phyloP scores from a whole-genome alignment of 331 rosid species.

The Malus hybrid region DNA sequence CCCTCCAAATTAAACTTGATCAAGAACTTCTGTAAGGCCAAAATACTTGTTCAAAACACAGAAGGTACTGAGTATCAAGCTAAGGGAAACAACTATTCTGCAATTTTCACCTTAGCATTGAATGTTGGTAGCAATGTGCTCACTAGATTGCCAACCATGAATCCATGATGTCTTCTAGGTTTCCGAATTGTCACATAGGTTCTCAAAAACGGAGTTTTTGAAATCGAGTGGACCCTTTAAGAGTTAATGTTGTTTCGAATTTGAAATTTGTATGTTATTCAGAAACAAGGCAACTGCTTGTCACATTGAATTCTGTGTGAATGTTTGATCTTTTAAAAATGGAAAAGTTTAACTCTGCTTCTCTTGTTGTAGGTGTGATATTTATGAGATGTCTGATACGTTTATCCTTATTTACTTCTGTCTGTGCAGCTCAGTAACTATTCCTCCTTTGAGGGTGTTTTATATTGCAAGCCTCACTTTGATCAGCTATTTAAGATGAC shows the following conservation, averaged over 20 bases:
- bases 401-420: conserved; percentile 2
- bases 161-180: not conserved
- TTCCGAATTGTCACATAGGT: not conserved
- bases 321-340: not conserved
- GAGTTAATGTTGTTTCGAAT: not conserved
- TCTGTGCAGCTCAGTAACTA: conserved; percentile 71
- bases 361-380: not conserved
- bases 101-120: not conserved
- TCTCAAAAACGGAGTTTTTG: not conserved
- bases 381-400: not conserved
- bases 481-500: conserved; percentile 88
- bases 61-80: not conserved
- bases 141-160: not conserved
- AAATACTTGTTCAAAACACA: not conserved
- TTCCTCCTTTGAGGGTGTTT: conserved; percentile 77
- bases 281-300: not conserved
- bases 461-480: conserved; percentile 93
- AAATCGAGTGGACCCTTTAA: not conserved
- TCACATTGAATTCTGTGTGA: not conserved
- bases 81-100: not conserved
- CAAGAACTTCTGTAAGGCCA: not conserved
- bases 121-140: not conserved
- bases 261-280: not conserved
- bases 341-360: not conserved
- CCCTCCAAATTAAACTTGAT: too few species aligned